These are phyloP conservation scores for Talaromyces sp. DNA, from an alignment of 2,329 filamentous ascomycete species.

Conservation along the genomic window DNA sequence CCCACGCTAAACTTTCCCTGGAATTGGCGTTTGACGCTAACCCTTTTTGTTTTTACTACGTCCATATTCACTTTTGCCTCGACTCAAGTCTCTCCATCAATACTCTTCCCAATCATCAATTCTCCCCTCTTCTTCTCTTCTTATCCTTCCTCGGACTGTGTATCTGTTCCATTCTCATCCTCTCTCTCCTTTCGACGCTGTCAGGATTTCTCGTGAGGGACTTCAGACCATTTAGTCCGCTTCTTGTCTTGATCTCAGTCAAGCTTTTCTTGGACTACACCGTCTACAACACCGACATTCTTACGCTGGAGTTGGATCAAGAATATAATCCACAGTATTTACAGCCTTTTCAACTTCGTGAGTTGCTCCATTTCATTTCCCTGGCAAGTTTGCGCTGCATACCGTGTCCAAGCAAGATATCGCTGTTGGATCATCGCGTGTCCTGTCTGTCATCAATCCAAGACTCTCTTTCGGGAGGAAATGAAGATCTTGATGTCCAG, in stretches of 20 bases:
- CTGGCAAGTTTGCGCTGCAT: not conserved
- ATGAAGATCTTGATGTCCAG: not conserved
- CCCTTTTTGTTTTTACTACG: conserved; percentile 3
- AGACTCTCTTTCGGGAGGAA: not conserved
- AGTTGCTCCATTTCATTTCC: not conserved
- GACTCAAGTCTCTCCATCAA: not conserved
- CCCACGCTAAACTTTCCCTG: not conserved
- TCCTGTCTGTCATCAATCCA: not conserved
- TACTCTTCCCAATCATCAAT: not conserved
- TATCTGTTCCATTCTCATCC: not conserved
- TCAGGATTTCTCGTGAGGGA: not conserved
- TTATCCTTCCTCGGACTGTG: not conserved
- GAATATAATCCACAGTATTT: not conserved
- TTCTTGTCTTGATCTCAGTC: not conserved
- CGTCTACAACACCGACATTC: not conserved
- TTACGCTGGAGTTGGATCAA: not conserved
- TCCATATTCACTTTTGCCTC: conserved; percentile 8
- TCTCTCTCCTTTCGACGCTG: not conserved
- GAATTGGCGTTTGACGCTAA: conserved; percentile 8
- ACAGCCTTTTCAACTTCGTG: not conserved
- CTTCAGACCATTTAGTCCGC: not conserved
- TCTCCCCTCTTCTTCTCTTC: not conserved
- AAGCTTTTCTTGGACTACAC: conserved; percentile 1
- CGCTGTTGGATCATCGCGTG: not conserved
- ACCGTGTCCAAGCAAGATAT: not conserved